These are phyloP conservation scores for Crepidotus sp. DNA, from an alignment of 1,284 basidiomycete species.

Conservation along the genomic window DNA sequence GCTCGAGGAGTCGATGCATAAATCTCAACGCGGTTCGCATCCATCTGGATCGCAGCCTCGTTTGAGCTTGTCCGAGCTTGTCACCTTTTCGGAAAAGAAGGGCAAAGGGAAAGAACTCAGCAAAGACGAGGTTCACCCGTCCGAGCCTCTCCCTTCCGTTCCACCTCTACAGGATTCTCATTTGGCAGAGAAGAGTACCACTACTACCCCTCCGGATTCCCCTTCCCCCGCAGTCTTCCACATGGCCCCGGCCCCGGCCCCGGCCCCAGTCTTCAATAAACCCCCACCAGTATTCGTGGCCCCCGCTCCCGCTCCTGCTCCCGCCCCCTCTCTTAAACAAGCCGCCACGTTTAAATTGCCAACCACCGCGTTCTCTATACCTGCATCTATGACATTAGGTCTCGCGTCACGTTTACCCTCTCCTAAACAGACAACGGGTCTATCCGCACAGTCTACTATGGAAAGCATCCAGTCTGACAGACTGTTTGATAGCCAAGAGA, in stretches of 20 bases:
- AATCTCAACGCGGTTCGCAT: constrained; percentile 1
- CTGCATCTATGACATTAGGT: constrained; percentile 37
- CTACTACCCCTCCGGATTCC: constrained; percentile 54
- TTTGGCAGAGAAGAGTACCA: constrained; percentile 25
- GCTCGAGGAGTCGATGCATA: background rate
- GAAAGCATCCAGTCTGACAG: constrained; percentile 41
- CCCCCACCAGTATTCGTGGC: constrained; percentile 46
- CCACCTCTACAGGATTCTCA: background rate
- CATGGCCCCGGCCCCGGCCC: constrained; percentile 32
- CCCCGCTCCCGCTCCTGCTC: constrained; percentile 20
- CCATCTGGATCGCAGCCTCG: constrained; percentile 23
- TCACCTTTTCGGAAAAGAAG: constrained; percentile 23
- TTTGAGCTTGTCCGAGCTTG: constrained; percentile 49
- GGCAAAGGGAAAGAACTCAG: constrained; percentile 7
- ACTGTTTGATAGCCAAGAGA: constrained; percentile 40
- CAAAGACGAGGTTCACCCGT: background rate
- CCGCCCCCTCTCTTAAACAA: constrained; percentile 12
- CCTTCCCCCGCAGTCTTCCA: constrained; percentile 34
- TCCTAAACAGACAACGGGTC: constrained; percentile 21
- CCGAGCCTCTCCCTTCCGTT: constrained; percentile 9
- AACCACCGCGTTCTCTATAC: constrained; percentile 32
- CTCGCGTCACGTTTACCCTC: constrained; percentile 30
- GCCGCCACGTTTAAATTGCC: constrained; percentile 14
- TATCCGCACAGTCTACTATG: constrained; percentile 45
- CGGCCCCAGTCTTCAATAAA: constrained; percentile 49